phyloP scores from a whole-genome alignment of 306 rosid genomes.

The Rubus idaeus region DNA sequence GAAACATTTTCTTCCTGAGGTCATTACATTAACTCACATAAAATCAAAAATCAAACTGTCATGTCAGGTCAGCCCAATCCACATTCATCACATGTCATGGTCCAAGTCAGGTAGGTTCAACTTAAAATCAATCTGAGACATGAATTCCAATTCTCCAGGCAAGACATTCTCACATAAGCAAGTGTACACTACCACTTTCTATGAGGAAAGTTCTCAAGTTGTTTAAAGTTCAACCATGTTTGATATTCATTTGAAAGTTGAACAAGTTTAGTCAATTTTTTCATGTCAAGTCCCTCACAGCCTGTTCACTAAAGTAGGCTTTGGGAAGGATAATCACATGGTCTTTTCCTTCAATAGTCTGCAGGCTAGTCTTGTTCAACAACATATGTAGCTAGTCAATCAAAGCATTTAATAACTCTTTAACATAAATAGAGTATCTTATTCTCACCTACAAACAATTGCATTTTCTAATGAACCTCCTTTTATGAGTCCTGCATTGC shows the following conservation, averaged over 20 bases:
- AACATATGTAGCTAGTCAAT: neutral
- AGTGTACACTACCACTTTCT: neutral
- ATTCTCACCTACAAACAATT: slow-evolving; percentile 81
- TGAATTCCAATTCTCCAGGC: neutral
- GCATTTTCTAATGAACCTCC: slow-evolving; percentile 87
- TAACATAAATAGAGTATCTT: slow-evolving; percentile 23
- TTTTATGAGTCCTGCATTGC: slow-evolving; percentile 69
- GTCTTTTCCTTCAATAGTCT: neutral
- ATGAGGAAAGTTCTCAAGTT: neutral
- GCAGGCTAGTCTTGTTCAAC: neutral
- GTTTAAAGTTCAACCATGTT: neutral
- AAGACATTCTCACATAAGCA: neutral
- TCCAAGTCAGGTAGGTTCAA: neutral
- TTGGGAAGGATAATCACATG: too few relatives aligned
- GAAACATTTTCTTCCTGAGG: neutral
- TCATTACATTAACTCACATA: slow-evolving; percentile 5
- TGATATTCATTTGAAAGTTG: neutral
- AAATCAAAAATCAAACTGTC: slow-evolving; percentile 14
- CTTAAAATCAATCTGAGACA: neutral
- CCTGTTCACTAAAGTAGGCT: neutral
- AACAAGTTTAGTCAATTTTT: neutral
- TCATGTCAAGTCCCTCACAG: neutral
- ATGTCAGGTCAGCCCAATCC: neutral
- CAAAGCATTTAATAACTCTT: neutral
- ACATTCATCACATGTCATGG: neutral